Percentiles rank a stretch among this genome's conserved stretches.
Evolutionary conservation across 2,329 filamentous ascomycete species (phyloP).

Genomic region (Diplodia mutila): DNA sequence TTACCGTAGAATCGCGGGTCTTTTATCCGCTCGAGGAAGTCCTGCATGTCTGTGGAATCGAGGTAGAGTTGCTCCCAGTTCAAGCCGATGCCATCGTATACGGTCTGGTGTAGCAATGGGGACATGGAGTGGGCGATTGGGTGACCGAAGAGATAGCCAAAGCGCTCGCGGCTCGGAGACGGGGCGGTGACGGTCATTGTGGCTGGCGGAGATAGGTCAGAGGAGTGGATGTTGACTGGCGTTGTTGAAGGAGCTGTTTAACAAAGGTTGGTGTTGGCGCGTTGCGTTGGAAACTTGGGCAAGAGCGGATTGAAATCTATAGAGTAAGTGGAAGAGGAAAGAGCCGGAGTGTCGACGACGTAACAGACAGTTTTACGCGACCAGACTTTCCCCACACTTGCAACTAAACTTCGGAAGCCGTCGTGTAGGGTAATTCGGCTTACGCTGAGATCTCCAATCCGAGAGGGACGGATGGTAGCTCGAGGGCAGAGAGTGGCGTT

Average conservation of each 20-base stretch:
- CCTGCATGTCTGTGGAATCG: conserved; percentile 49
- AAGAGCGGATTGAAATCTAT: conserved; percentile 4
- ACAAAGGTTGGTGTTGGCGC: no score
- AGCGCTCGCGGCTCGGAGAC: conserved; percentile 44
- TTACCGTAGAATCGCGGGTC: conserved; percentile 66
- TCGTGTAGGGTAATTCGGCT: not conserved
- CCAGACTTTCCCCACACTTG: not conserved
- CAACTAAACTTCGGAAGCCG: not conserved
- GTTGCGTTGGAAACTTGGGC: not conserved
- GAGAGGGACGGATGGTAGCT: not conserved
- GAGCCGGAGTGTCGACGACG: not conserved
- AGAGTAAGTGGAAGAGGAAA: conserved; percentile 10
- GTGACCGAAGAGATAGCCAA: conserved; percentile 61
- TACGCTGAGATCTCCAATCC: not conserved
- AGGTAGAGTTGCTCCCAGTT: conserved; percentile 58
- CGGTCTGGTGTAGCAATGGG: conserved; percentile 58
- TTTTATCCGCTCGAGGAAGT: conserved; percentile 54
- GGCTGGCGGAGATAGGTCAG: not conserved
- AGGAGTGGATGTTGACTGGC: conserved; percentile 21
- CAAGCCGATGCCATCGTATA: conserved; percentile 56
- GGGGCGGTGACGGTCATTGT: conserved; percentile 30
- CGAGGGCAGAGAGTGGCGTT: not conserved
- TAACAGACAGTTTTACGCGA: not conserved
- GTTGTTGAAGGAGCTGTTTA: not conserved
- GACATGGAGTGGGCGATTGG: conserved; percentile 62